Conservation (phyloP, 164 flowering plant species). For the Sextonia rubra region DNA sequence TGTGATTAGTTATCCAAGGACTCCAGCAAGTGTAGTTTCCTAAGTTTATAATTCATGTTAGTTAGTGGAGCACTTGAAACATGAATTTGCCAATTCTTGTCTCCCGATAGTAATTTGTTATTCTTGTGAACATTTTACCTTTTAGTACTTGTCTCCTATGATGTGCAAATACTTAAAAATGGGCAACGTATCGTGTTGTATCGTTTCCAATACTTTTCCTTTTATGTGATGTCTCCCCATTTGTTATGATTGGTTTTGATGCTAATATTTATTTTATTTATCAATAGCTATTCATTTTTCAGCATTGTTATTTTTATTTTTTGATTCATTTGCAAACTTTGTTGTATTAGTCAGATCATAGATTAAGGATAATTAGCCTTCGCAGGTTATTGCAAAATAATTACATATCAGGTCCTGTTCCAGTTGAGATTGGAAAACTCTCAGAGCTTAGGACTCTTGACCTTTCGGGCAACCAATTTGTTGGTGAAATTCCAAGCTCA, state of each 20-base stretch:
- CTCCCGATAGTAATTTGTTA: too few species aligned
- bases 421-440: conserved; percentile 79
- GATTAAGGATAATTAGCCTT: not conserved
- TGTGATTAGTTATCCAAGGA: too few species aligned
- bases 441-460: conserved; percentile 74
- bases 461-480: conserved; percentile 76
- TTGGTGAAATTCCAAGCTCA: conserved; percentile 79
- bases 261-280: not conserved
- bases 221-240: too few species aligned
- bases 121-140: too few species aligned
- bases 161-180: too few species aligned
- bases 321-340: not conserved
- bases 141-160: too few species aligned
- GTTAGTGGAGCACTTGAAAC: too few species aligned
- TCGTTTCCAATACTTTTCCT: too few species aligned
- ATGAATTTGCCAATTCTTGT: too few species aligned
- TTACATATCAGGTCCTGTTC: conserved; percentile 65
- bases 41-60: too few species aligned
- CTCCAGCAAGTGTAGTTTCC: too few species aligned
- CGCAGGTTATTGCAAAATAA: conserved; percentile 88
- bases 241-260: not conserved
- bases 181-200: too few species aligned
- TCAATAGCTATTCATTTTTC: not conserved
- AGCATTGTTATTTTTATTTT: not conserved
- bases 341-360: not conserved